phyloP scores from a whole-genome alignment of 2,329 filamentous ascomycete species.

The Dothideomycetes sp. region DNA sequence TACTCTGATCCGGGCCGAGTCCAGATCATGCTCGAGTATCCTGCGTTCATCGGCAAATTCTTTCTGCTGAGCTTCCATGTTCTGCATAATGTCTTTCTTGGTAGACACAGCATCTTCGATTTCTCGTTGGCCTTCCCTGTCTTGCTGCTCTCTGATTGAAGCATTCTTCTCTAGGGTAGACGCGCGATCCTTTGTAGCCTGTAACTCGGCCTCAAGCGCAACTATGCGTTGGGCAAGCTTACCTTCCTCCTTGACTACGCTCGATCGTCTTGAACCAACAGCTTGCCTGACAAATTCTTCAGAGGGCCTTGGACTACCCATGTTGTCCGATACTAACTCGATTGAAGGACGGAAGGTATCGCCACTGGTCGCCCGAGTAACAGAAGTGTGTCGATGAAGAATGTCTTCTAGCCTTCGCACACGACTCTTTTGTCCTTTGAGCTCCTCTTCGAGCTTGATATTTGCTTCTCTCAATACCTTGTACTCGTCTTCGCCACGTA shows the following conservation, averaged over 20 bases:
- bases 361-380: constrained; percentile 37
- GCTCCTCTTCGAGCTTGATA: constrained; percentile 49
- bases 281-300: constrained; percentile 48
- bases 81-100: constrained; percentile 87
- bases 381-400: constrained; percentile 67
- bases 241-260: constrained; percentile 52
- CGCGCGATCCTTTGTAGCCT: constrained; percentile 59
- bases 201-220: constrained; percentile 68
- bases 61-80: constrained; percentile 82
- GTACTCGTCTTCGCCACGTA: constrained; percentile 81
- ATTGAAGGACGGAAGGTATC: constrained; percentile 22
- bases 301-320: constrained; percentile 24
- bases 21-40: constrained; percentile 71
- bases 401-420: constrained; percentile 87
- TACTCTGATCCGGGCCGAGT: constrained; percentile 62
- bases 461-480: constrained; percentile 40
- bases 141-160: constrained; percentile 41
- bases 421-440: constrained; percentile 88
- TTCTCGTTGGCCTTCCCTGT: constrained; percentile 55
- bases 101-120: constrained; percentile 83
- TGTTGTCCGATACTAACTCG: constrained; percentile 13
- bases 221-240: constrained; percentile 53
- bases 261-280: constrained; percentile 50
- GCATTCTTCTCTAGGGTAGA: constrained; percentile 62
- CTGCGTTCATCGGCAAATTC: constrained; percentile 83